Evolutionary conservation across 2,329 filamentous ascomycete species (phyloP).

Genomic region (Cercospora sp.): DNA sequence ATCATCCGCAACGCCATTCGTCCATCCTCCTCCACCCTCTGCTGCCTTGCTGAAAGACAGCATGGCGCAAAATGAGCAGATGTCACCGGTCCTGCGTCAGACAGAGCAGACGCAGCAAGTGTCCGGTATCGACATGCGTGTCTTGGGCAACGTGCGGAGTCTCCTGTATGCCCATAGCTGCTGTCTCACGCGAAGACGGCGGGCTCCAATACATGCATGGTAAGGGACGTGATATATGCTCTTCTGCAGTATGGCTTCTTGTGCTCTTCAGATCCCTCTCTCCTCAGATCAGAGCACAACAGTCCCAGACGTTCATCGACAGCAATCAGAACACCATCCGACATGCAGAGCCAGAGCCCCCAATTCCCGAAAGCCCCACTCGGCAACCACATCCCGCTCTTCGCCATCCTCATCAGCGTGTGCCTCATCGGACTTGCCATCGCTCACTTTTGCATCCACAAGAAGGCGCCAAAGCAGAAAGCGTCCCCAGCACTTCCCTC

Average conservation of each 20-base stretch:
- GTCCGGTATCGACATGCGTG: neutral
- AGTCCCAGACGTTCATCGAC: neutral
- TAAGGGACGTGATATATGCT: neutral
- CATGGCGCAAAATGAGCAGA: neutral
- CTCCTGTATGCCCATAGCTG: neutral
- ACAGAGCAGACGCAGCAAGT: neutral
- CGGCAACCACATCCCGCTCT: neutral
- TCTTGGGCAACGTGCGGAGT: neutral
- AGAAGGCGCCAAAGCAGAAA: neutral
- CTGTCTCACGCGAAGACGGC: neutral
- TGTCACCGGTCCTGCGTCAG: neutral
- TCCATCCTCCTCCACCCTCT: neutral
- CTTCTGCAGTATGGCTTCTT: neutral
- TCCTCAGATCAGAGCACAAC: neutral
- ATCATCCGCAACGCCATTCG: neutral
- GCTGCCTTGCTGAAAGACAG: neutral
- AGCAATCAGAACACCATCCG: neutral
- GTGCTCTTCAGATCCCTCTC: neutral
- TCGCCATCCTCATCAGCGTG: neutral
- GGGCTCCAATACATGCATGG: neutral
- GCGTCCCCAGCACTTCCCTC: neutral
- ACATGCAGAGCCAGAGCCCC: neutral
- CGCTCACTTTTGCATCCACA: neutral
- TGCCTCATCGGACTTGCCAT: neutral
- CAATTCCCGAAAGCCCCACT: neutral